phyloP scores from a whole-genome alignment of 305 asterid species.

The Rubia tinctorum region DNA sequence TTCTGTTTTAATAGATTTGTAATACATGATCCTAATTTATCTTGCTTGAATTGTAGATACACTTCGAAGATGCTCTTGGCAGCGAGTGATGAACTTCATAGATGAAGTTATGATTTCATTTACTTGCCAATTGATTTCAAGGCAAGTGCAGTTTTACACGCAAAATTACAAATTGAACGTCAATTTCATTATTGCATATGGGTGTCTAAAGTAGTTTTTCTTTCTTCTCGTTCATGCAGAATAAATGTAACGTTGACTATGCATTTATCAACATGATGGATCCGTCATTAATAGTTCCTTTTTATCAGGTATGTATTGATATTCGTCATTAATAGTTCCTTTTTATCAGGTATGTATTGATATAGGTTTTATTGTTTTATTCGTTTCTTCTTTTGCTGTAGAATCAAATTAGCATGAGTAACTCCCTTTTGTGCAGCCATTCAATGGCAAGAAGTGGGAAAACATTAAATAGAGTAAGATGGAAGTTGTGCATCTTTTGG shows the following conservation, averaged over 20 bases:
- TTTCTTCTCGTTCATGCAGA: conserved; percentile 49
- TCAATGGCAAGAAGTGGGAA: conserved; percentile 99
- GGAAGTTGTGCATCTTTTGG: no score
- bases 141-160: conserved; percentile 44
- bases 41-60: conserved; percentile 52
- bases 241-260: conserved; percentile 98
- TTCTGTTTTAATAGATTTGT: conserved; percentile 5
- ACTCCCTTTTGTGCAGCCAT: conserved; percentile 44
- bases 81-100: conserved; percentile 94
- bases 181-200: neutral
- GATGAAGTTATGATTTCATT: conserved; percentile 93
- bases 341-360: conserved; percentile 64
- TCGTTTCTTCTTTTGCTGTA: conserved; percentile 13
- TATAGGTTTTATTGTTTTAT: conserved; percentile 14
- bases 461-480: conserved; percentile 22
- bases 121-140: conserved; percentile 96
- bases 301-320: conserved; percentile 59
- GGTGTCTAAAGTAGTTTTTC: neutral
- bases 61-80: conserved; percentile 99
- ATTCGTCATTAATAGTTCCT: conserved; percentile 71
- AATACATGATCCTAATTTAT: conserved; percentile 21
- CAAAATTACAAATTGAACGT: conserved; percentile 4
- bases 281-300: conserved; percentile 77
- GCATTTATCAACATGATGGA: conserved; percentile 98
- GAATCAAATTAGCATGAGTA: conserved; percentile 16